These are phyloP conservation scores for Blastobotrys indianensis DNA, from an alignment of 1,139 yeast genomes.

Conservation along the genomic window DNA sequence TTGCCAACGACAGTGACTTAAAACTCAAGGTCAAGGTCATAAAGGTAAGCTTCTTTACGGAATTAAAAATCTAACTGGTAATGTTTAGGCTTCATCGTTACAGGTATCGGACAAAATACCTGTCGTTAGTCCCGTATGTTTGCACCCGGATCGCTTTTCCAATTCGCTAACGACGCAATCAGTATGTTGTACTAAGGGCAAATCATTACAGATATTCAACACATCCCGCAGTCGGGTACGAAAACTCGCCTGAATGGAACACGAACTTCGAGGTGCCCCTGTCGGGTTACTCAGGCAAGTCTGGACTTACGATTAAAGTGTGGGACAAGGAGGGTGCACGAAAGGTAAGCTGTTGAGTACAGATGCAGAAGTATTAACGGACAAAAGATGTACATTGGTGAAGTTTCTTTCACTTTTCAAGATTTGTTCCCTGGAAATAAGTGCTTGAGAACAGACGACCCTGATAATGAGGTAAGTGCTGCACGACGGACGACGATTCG, in stretches of 20 bases:
- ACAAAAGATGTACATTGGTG: conserved; percentile 48
- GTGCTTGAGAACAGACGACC: conserved; percentile 18
- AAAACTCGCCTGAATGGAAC: conserved; percentile 36
- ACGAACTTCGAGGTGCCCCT: conserved; percentile 29
- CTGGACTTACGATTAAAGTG: conserved; percentile 31
- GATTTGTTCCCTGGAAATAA: conserved; percentile 37
- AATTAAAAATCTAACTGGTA: background rate
- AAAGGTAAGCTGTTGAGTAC: conserved; percentile 1
- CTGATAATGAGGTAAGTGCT: conserved; percentile 16
- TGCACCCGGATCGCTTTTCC: background rate
- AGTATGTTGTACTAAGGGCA: conserved; percentile 27
- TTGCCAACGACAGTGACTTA: conserved; percentile 12
- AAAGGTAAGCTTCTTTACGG: conserved; percentile 10
- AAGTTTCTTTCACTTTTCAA: conserved; percentile 42
- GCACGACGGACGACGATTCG: background rate
- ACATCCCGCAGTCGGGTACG: conserved; percentile 21
- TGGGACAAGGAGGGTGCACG: conserved; percentile 35
- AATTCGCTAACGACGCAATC: background rate
- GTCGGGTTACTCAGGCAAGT: conserved; percentile 18
- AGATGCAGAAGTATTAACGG: background rate
- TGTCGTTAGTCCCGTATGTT: conserved; percentile 11
- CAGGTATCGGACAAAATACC: conserved; percentile 12
- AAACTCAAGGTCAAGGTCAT: conserved; percentile 13
- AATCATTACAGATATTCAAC: conserved; percentile 32
- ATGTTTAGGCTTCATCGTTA: conserved; percentile 11